Percentiles rank a stretch among this genome's conserved stretches.
Evolutionary conservation across 192 early-diverging fungal species (phyloP).

Genomic region (Chytriomyces hyalinus): DNA sequence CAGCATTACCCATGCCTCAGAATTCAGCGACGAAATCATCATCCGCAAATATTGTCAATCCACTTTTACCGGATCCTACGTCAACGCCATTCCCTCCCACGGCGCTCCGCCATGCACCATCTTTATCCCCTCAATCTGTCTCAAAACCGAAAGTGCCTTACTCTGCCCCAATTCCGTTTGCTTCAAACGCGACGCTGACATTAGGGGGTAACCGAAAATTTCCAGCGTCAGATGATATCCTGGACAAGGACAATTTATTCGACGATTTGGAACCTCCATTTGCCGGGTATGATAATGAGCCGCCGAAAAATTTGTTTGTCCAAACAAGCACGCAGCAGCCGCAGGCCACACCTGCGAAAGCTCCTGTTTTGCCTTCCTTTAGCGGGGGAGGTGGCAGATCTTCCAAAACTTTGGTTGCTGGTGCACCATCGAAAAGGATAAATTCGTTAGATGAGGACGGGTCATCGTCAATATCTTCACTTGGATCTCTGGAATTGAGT

Average conservation of each 20-base stretch:
- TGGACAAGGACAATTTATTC: constrained; percentile 18
- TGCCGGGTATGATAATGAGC: constrained; percentile 28
- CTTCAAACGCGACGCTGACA: not conserved
- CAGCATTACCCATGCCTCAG: no score
- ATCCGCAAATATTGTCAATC: constrained; percentile 19
- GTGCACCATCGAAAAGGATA: not conserved
- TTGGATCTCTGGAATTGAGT: constrained; percentile 50
- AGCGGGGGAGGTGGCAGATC: not conserved
- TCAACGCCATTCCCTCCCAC: constrained; percentile 15
- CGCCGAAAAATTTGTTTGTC: not conserved
- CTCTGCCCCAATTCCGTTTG: not conserved
- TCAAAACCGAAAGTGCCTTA: constrained; percentile 16
- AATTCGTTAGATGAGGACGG: constrained; percentile 8
- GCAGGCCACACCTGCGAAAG: not conserved
- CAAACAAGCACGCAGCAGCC: not conserved
- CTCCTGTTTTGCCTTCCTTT: not conserved
- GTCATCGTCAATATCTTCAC: constrained; percentile 39
- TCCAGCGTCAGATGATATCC: no score
- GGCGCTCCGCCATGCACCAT: not conserved
- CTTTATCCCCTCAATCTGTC: not conserved
- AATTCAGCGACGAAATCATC: not conserved
- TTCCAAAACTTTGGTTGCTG: not conserved
- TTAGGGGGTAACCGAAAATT: no score
- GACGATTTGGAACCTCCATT: constrained; percentile 37
- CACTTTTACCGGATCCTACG: not conserved